These are phyloP conservation scores for Jatropha curcas DNA, from an alignment of 345 rosid genomes.

Conservation along the genomic window DNA sequence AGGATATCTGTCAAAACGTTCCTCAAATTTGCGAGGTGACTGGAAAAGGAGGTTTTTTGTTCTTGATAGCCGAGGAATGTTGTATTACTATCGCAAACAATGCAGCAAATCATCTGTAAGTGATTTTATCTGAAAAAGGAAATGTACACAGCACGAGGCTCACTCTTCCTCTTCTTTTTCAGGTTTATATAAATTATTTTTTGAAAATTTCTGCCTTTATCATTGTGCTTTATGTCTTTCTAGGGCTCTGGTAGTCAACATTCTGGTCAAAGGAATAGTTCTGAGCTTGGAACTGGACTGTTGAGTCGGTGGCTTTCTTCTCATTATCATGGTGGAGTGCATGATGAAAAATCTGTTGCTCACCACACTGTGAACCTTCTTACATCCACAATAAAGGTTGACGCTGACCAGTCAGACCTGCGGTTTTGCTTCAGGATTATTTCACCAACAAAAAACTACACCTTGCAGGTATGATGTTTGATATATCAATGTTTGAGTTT, in stretches of 20 bases:
- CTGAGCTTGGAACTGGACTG: constrained; percentile 95
- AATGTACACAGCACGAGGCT: not conserved
- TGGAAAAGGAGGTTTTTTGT: constrained; percentile 99
- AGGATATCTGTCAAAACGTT: constrained; percentile 97
- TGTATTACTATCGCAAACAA: constrained; percentile 94
- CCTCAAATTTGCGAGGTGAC: constrained; percentile 95
- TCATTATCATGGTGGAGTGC: constrained; percentile 89
- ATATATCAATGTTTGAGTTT: constrained; percentile 20
- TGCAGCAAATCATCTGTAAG: constrained; percentile 88
- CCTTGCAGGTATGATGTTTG: constrained; percentile 78
- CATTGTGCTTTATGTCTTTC: constrained; percentile 14
- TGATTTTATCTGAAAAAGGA: constrained; percentile 17
- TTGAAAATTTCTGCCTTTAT: not conserved
- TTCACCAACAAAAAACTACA: constrained; percentile 95
- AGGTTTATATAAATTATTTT: not conserved
- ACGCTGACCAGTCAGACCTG: constrained; percentile 96
- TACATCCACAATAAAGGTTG: constrained; percentile 96
- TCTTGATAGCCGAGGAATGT: constrained; percentile 98
- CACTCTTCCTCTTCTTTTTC: not conserved
- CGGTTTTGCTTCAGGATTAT: constrained; percentile 98
- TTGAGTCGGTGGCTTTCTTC: constrained; percentile 97
- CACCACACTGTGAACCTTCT: constrained; percentile 99
- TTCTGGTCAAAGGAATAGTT: constrained; percentile 87
- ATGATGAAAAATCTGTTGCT: constrained; percentile 98
- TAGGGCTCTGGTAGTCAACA: constrained; percentile 78